A percentile compares a stretch with the other conserved stretches of the same genome.
Conservation (phyloP, 1,284 basidiomycete genomes). For the Sanghuangporus baumii region DNA sequence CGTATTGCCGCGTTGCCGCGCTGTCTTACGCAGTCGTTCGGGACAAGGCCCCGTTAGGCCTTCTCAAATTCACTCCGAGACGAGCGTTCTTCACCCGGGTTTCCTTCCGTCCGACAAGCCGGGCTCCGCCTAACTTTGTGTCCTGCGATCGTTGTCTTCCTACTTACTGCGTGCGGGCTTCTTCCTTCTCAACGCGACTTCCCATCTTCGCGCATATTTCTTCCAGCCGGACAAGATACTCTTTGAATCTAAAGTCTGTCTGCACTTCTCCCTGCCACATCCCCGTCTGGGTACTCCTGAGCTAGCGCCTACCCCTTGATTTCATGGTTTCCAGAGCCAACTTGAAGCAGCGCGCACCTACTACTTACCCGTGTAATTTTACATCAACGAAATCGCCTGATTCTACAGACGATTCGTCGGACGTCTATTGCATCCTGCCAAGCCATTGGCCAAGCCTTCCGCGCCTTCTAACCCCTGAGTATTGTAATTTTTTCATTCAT, state of each 20-base stretch:
- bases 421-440: not conserved
- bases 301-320: not conserved
- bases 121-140: not conserved
- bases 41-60: not conserved
- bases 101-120: not conserved
- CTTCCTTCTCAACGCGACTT: not conserved
- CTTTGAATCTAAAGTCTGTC: not conserved
- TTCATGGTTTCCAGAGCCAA: not conserved
- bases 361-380: not conserved
- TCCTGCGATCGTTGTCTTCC: not conserved
- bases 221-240: not conserved
- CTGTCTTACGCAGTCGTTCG: not conserved
- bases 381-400: not conserved
- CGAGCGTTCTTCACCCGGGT: not conserved
- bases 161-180: not conserved
- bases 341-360: not conserved
- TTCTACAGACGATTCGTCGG: not conserved
- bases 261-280: not conserved
- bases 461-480: not conserved
- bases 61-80: not conserved
- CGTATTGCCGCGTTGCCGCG: not conserved
- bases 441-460: not conserved
- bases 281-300: not conserved
- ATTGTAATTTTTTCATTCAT: not conserved
- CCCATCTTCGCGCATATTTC: not conserved